Base-by-base conservation (phyloP, 441 rosid species). In the Bocquillonia castaneifolia region DNA sequence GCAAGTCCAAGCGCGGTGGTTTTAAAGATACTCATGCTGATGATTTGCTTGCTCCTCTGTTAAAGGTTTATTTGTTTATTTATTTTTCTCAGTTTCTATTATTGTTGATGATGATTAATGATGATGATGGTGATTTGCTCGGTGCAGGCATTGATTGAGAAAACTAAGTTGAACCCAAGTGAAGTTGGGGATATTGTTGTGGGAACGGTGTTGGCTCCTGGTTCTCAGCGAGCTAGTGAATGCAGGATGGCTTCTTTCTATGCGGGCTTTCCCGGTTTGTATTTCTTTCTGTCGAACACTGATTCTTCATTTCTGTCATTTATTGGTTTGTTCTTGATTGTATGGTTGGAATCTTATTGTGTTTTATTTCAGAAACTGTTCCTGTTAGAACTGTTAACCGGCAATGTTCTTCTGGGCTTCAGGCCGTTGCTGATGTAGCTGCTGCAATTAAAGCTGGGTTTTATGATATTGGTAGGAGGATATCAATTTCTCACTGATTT, bases 401-500 rank as follows among this genome's bases (percentile, higher is more conserved):
- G 78, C 99, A 92, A 69, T 94, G 99, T 66, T 88, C 99, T 5
- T 94, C 99, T 63, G 99, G 99, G 68, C 96, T 94, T 81, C 98
- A 94, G 76, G 99, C 99, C 20, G 97, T 94, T 82, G 99, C 98
- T 72, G 99, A 94, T 51, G 99, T 94, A n/a, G 99, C 98, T 32
- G 98, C 99, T 31, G 90, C 96, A 66, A 92, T 94, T 26, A 92
- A 84, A 84, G 98, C 97, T 37, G 99, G 99, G 59, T 94, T 87
- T 77, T 94, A 94, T 74, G 98, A 92, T 64, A 94, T 94, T 61
- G 99, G 97, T 94, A 72, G 65, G 75, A 50, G 39, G 31, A 66
- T 3, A 54, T 1, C 17, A 14, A 3, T 23, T 14, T 36, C 18
- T 36, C 37, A 9, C 39, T 28, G 8, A 18, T 55, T 36, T 3